Evolutionary conservation across 768 basidiomycete genomes (phyloP), one percentile per base, ranked within the genome.

Genomic region (Zangia roseola): DNA sequence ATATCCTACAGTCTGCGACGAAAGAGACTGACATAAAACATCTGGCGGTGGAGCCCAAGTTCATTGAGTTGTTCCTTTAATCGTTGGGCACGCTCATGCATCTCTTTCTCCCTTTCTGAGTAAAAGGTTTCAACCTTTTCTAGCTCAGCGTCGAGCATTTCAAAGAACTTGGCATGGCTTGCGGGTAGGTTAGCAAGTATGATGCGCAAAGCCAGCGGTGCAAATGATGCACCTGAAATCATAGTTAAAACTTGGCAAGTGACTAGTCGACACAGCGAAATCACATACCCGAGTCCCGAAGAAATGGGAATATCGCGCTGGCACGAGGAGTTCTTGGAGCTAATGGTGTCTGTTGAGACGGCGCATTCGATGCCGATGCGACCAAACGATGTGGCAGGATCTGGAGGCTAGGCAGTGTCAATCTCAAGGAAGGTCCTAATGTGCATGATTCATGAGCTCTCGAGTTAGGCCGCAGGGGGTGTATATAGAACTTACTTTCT

Each of bases 121-220:
- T 90, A 98, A 67, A 98, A 97, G 0, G 71, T 68, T 52, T 92
- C 90, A 4, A 97, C 82, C 63, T 94, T 95, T 13, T 88, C 83
- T 3, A 97, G 72, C 64, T 98, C 85, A 0, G 61, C 60, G 57
- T 94, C 86, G 6, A 97, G 74, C 21, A 82, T 73, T 2, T 79
- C 74, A 51, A 97, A 88, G 71, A 95, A 98, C 7, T 71, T 72
- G 19, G 68, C 60, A 59, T 94, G 87, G 20, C 77, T 69, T 0
- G 81, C 73, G 10, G 82, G 75, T 12, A 94, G 72, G 12, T 74
- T 64, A 4, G 76, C 69, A 10, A 87, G 62, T 17, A 88, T 67
- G 12, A 74, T 72, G 31, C 66, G 70, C 10, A 84, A 53, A 2
- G 80, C 67, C 8, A 75, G 67, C 4, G 51, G 48, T 10, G 64